These are phyloP conservation scores for Graphilbum sp. DNA, from an alignment of 2,329 filamentous ascomycete genomes.

Conservation along the genomic window DNA sequence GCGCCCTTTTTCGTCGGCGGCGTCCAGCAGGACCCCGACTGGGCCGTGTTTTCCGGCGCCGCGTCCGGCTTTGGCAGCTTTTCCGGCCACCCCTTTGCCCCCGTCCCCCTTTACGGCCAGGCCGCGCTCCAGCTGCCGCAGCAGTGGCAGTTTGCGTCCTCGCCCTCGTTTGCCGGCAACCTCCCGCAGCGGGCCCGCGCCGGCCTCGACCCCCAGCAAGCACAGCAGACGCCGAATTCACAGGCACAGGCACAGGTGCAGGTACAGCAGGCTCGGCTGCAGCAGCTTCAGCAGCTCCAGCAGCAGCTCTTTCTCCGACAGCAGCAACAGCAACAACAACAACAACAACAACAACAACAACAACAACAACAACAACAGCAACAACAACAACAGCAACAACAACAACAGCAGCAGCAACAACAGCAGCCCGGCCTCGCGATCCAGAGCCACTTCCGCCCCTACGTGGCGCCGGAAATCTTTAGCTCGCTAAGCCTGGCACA, in stretches of 20 bases:
- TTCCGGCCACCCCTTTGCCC: slow-evolving; percentile 13
- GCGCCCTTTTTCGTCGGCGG: slow-evolving; percentile 5
- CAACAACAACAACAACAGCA: background rate
- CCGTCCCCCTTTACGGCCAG: slow-evolving; percentile 14
- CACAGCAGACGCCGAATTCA: background rate
- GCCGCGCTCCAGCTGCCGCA: slow-evolving; percentile 10
- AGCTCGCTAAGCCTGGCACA: slow-evolving; percentile 37
- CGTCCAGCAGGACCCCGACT: slow-evolving; percentile 19
- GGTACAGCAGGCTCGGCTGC: background rate
- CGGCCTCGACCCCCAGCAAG: background rate
- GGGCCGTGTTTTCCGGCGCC: slow-evolving; percentile 31
- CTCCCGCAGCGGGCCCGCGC: slow-evolving; percentile 17
- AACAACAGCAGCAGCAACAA: slow-evolving; percentile 17
- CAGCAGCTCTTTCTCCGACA: slow-evolving; percentile 2
- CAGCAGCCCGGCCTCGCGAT: slow-evolving; percentile 8
- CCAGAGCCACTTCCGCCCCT: slow-evolving; percentile 14
- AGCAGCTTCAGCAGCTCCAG: slow-evolving; percentile 2
- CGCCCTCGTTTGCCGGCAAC: slow-evolving; percentile 15
- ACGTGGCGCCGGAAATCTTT: slow-evolving; percentile 17
- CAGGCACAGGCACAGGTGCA: background rate
- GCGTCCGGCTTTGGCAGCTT: slow-evolving; percentile 24
- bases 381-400: slow-evolving; percentile 1
- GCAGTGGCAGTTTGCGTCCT: slow-evolving; percentile 11
- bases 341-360: slow-evolving; percentile 1
- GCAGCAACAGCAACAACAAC: slow-evolving; percentile 2